Evolutionary conservation across 805 yeast genomes (phyloP).

Genomic region (Tanozyma kutaoensis): DNA sequence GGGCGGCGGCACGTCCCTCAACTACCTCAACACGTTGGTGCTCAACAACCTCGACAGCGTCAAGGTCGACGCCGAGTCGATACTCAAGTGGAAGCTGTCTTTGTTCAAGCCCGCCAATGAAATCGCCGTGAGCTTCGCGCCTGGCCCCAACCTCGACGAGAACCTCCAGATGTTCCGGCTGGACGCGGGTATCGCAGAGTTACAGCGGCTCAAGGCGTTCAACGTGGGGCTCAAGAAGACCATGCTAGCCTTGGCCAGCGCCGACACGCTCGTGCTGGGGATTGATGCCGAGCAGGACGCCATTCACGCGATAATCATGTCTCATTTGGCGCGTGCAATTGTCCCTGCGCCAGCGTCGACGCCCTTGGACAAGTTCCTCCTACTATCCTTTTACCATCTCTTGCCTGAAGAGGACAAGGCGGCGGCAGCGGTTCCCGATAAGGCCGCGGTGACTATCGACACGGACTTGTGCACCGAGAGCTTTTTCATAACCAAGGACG

Average conservation of each 20-base stretch:
- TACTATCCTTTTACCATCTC: constrained; percentile 6
- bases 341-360: constrained; percentile 1
- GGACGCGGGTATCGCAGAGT: too few relatives aligned
- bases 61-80: neutral
- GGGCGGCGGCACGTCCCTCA: constrained; percentile 1
- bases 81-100: constrained; percentile 2
- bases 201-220: too few relatives aligned
- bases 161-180: too few relatives aligned
- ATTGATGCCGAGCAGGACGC: neutral
- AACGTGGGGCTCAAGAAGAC: too few relatives aligned
- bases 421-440: constrained; percentile 3
- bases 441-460: constrained; percentile 10
- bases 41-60: constrained; percentile 1
- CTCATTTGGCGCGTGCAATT: neutral
- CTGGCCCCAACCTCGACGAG: constrained; percentile 7
- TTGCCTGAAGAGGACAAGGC: neutral
- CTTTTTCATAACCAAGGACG: constrained; percentile 9
- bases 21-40: constrained; percentile 2
- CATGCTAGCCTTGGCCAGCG: neutral
- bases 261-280: neutral
- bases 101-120: constrained; percentile 14
- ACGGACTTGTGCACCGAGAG: constrained; percentile 20
- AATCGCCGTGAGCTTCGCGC: constrained; percentile 13
- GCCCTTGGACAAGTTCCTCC: constrained; percentile 11
- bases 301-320: neutral